Conservation (phyloP, 2,329 filamentous ascomycete genomes). For the Ceratocystis huliohia region DNA sequence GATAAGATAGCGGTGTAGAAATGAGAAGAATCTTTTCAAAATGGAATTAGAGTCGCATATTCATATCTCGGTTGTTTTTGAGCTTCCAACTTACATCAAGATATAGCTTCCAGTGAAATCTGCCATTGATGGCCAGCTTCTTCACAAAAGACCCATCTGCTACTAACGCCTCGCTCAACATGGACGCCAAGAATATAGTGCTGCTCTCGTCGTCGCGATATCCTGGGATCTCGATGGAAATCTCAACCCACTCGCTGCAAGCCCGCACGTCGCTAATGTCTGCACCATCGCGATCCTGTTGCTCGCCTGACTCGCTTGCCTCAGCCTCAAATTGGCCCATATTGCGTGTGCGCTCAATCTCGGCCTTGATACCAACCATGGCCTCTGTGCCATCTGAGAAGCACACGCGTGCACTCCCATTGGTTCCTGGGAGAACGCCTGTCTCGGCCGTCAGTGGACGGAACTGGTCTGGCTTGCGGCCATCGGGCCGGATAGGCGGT, state of each 20-base stretch:
- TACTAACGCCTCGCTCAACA: conserved; percentile 78
- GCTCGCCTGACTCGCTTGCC: conserved; percentile 25
- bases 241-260: conserved; percentile 66
- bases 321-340: conserved; percentile 24
- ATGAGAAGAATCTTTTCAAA: conserved; percentile 68
- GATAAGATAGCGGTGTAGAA: conserved; percentile 85
- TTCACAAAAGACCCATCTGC: conserved; percentile 56
- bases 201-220: conserved; percentile 80
- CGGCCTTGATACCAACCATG: conserved; percentile 87
- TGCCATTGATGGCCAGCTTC: conserved; percentile 71
- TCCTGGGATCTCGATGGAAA: conserved; percentile 84
- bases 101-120: conserved; percentile 95
- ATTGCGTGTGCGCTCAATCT: conserved; percentile 61
- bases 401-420: conserved; percentile 85
- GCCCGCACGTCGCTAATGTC: conserved; percentile 29
- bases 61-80: background rate
- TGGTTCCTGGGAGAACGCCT: conserved; percentile 74
- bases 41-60: conserved; percentile 18
- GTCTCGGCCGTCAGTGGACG: conserved; percentile 82
- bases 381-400: conserved; percentile 94
- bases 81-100: conserved; percentile 61
- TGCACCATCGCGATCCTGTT: conserved; percentile 30
- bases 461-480: conserved; percentile 71
- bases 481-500: conserved; percentile 82
- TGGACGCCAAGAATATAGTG: conserved; percentile 74